Conservation (phyloP, 1,284 basidiomycete species). For the Neolentinus lepideus region DNA sequence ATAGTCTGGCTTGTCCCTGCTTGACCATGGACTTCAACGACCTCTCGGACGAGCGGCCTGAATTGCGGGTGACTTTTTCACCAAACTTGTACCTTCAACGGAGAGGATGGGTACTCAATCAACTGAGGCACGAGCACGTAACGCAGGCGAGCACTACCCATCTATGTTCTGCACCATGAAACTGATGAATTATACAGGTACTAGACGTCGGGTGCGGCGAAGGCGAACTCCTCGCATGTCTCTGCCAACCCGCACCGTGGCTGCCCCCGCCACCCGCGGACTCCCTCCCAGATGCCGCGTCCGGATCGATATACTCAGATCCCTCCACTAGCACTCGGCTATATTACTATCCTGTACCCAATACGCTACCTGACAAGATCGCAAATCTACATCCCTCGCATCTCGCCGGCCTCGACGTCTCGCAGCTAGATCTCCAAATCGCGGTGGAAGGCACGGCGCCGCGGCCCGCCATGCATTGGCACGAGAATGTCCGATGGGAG, state of each 20-base stretch:
- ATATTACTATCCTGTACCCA: background rate
- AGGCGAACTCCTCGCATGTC: slow-evolving; percentile 61
- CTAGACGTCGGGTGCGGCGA: slow-evolving; percentile 79
- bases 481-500: slow-evolving; percentile 56
- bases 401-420: slow-evolving; percentile 67
- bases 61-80: background rate
- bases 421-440: slow-evolving; percentile 38
- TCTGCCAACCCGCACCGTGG: slow-evolving; percentile 69
- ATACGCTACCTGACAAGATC: slow-evolving; percentile 20
- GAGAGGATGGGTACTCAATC: background rate
- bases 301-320: slow-evolving; percentile 3
- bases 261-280: slow-evolving; percentile 24
- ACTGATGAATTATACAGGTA: slow-evolving; percentile 34
- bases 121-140: background rate
- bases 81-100: background rate
- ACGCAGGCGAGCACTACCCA: background rate
- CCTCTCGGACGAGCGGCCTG: background rate
- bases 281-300: slow-evolving; percentile 24
- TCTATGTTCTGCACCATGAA: background rate
- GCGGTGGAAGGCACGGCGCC: slow-evolving; percentile 41
- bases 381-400: slow-evolving; percentile 52
- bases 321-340: background rate
- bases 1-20: background rate
- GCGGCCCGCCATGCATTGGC: slow-evolving; percentile 9
- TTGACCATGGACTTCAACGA: background rate